Conservation (phyloP, 495 filamentous ascomycete genomes). For the Aspergillus homomorphus region DNA sequence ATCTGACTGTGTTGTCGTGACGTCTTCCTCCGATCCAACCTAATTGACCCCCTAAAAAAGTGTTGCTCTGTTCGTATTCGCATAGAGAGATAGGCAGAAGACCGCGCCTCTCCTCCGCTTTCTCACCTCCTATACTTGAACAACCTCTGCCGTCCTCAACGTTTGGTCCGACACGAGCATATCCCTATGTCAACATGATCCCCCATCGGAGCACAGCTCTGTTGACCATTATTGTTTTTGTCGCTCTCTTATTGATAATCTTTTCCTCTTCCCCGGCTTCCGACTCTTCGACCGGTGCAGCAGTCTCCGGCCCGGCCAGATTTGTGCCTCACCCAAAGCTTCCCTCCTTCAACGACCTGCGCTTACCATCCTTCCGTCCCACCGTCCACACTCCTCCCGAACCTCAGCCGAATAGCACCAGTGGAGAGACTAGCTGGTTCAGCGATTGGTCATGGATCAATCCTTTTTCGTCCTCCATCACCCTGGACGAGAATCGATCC, state of each 20-base stretch:
- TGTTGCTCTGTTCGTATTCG: neutral
- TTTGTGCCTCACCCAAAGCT: conserved; percentile 42
- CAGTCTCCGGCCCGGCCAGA: conserved; percentile 29
- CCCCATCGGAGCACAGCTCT: conserved; percentile 43
- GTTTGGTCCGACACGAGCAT: neutral
- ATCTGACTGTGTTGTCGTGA: neutral
- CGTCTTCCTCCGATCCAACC: conserved; percentile 10
- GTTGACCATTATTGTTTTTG: conserved; percentile 41
- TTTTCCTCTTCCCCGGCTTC: conserved; percentile 42
- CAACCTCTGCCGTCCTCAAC: conserved; percentile 8
- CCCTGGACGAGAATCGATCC: conserved; percentile 80
- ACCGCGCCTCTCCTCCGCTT: neutral
- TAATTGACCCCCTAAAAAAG: neutral
- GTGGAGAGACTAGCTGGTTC: conserved; percentile 79
- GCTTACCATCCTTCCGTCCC: conserved; percentile 55
- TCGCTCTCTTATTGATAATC: conserved; percentile 44
- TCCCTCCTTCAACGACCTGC: conserved; percentile 36
- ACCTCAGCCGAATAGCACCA: conserved; percentile 75
- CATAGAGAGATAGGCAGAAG: neutral
- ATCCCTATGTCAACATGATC: conserved; percentile 30
- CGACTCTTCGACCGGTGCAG: conserved; percentile 23
- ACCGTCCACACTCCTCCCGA: conserved; percentile 75
- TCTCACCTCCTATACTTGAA: conserved; percentile 1
- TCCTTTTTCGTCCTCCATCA: conserved; percentile 83
- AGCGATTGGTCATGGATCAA: conserved; percentile 83